phyloP scores from a whole-genome alignment of 768 basidiomycete species.

The Mycena crocata region DNA sequence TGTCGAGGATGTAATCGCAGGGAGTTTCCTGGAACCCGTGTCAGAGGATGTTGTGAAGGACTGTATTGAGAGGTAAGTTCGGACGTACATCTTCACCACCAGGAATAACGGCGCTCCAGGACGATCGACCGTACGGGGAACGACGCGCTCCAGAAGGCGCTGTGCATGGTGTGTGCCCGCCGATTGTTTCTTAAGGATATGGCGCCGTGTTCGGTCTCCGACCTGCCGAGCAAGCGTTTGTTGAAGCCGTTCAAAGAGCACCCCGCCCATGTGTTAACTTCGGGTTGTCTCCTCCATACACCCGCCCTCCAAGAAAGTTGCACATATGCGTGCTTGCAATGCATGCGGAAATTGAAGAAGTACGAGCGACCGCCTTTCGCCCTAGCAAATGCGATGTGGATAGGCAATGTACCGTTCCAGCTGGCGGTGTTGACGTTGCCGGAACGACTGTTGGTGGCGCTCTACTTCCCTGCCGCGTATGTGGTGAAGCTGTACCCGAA shows the following conservation, averaged over 20 bases:
- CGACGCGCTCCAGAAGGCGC: not conserved
- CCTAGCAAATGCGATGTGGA: slow-evolving; percentile 55
- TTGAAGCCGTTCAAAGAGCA: not conserved
- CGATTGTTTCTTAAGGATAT: not conserved
- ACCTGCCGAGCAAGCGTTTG: not conserved
- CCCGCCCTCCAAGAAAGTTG: not conserved
- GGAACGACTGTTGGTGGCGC: slow-evolving; percentile 48
- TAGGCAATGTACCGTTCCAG: slow-evolving; percentile 45
- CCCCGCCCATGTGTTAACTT: not conserved
- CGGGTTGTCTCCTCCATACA: not conserved
- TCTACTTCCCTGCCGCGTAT: slow-evolving; percentile 45
- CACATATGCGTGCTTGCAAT: slow-evolving; percentile 28
- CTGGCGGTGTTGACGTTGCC: slow-evolving; percentile 45
- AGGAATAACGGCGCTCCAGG: too few relatives aligned
- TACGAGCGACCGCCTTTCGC: slow-evolving; percentile 33
- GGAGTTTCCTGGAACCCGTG: too few relatives aligned
- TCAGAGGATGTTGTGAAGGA: too few relatives aligned
- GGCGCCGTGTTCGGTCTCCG: not conserved
- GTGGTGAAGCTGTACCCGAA: slow-evolving; percentile 54
- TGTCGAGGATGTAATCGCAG: too few relatives aligned
- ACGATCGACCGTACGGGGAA: not conserved
- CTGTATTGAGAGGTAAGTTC: too few relatives aligned
- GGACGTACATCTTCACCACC: too few relatives aligned
- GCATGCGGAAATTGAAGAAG: slow-evolving; percentile 1
- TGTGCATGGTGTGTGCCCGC: not conserved